Evolutionary conservation across 2,329 filamentous ascomycete species (phyloP), one percentile per base, ranked within the genome.

Genomic region (Exserohilum turcica): DNA sequence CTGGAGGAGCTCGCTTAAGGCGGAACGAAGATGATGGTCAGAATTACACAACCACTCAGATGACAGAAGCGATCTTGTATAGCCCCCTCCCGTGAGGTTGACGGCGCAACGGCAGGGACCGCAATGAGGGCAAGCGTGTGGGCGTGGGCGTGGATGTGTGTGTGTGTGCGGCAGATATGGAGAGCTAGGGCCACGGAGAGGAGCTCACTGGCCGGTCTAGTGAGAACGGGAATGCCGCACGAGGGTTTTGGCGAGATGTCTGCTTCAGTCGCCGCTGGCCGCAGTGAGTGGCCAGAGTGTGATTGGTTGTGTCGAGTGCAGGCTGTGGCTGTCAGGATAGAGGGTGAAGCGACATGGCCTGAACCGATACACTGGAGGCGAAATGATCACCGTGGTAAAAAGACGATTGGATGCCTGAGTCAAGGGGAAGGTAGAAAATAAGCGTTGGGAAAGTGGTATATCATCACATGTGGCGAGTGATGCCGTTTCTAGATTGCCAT

Each of bases 1-100:
- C 59, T 62, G 61, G 63, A 60, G 57, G 56, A 61, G 65, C 64
- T 74, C 70, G 72, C 71, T 74, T 73, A 68, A 60, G 68, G 64
- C 69, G 70, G 70, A 65, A 70, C 59, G 65, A 71, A 67, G 67
- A 66, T 66, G 70, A 68, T 68, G 66, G 64, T 69, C 65, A 68
- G 58, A 64, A 65, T 57, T 64, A 59, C 53, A 66, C 66, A 64
- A 64, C 71, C 70, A 75, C 58, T 73, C 55, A 72, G 57, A 62
- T 53, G 46, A 58, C 61, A 65, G 62, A 68, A 65, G 57, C 56
- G 60, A 56, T 49, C 9, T 56, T 52, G 60, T 59, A 49, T 68
- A 61, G 65, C 65, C 65, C 68, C 68, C 70, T 68, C 65, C 68
- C 68, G 70, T 68, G 63, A 67, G 60, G 60, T 47, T 57, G 66